Conservation (phyloP, 1,139 yeast species). For the Hemisphaericaspora xylanilytica region DNA sequence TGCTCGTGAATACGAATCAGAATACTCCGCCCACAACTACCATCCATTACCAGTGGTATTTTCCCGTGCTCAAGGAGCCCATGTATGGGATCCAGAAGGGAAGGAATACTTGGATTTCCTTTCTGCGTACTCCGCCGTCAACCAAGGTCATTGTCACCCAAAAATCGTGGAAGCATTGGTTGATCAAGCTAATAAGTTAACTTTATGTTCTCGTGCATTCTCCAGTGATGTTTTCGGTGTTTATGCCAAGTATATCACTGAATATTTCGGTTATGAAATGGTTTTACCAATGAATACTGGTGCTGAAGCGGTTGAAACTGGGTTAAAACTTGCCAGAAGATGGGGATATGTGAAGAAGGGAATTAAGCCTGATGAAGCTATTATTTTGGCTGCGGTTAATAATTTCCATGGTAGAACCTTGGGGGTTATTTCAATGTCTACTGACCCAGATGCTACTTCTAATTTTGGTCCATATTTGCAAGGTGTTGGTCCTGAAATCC, state of each 20-base stretch:
- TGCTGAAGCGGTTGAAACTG: slow-evolving; percentile 98
- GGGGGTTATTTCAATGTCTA: slow-evolving; percentile 93
- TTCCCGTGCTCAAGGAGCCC: slow-evolving; percentile 82
- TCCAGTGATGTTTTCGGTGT: slow-evolving; percentile 85
- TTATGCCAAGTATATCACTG: slow-evolving; percentile 85
- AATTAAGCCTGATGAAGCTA: slow-evolving; percentile 79
- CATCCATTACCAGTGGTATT: slow-evolving; percentile 96
- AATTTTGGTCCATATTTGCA: slow-evolving; percentile 87
- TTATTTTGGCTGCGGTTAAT: slow-evolving; percentile 79
- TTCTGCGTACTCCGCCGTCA: slow-evolving; percentile 94
- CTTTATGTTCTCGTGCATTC: slow-evolving; percentile 90
- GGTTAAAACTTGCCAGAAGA: slow-evolving; percentile 88
- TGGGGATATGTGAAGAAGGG: slow-evolving; percentile 95
- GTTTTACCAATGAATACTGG: slow-evolving; percentile 98
- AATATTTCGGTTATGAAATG: slow-evolving; percentile 86
- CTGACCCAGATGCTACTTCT: slow-evolving; percentile 89
- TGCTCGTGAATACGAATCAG: slow-evolving; percentile 67
- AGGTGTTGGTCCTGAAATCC: slow-evolving; percentile 80
- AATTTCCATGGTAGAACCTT: slow-evolving; percentile 97
- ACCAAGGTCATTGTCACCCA: slow-evolving; percentile 98
- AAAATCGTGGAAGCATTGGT: slow-evolving; percentile 79
- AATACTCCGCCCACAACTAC: slow-evolving; percentile 94
- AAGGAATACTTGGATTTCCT: slow-evolving; percentile 81
- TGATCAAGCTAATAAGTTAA: slow-evolving; percentile 82
- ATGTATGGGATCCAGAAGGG: slow-evolving; percentile 98